These are phyloP conservation scores for Raffaelea arxii DNA, from an alignment of 2,329 filamentous ascomycete genomes.

Conservation along the genomic window DNA sequence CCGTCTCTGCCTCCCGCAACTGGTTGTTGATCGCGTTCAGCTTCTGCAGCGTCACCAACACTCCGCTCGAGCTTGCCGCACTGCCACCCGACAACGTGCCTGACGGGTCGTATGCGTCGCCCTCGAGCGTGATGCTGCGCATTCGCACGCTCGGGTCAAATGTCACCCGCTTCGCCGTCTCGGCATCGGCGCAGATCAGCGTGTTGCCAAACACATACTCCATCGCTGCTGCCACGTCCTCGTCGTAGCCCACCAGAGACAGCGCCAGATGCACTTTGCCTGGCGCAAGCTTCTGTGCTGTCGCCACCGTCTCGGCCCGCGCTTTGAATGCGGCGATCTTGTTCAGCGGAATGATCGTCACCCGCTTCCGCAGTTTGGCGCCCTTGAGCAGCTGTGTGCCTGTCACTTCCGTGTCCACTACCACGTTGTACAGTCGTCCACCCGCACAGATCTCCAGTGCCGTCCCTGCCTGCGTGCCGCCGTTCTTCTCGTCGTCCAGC, in stretches of 20 bases:
- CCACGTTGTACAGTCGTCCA: slow-evolving; percentile 91
- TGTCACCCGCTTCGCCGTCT: slow-evolving; percentile 91
- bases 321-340: slow-evolving; percentile 87
- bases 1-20: slow-evolving; percentile 58
- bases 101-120: slow-evolving; percentile 93
- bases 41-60: slow-evolving; percentile 87
- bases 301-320: slow-evolving; percentile 79
- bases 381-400: slow-evolving; percentile 87
- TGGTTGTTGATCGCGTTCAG: slow-evolving; percentile 78
- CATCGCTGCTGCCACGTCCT: slow-evolving; percentile 90
- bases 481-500: slow-evolving; percentile 74
- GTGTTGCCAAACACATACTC: slow-evolving; percentile 98
- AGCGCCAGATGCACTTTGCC: slow-evolving; percentile 89
- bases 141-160: slow-evolving; percentile 89
- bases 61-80: slow-evolving; percentile 84
- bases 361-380: slow-evolving; percentile 83
- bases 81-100: slow-evolving; percentile 93
- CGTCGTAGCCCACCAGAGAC: slow-evolving; percentile 84
- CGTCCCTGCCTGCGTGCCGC: slow-evolving; percentile 74
- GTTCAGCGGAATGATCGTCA: slow-evolving; percentile 97
- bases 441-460: slow-evolving; percentile 94
- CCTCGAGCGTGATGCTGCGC: slow-evolving; percentile 92
- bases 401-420: slow-evolving; percentile 88
- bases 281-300: slow-evolving; percentile 80
- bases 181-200: slow-evolving; percentile 82